These are phyloP conservation scores for Neopestalotiopsis sp. DNA, from an alignment of 2,329 filamentous ascomycete genomes.

Conservation along the genomic window DNA sequence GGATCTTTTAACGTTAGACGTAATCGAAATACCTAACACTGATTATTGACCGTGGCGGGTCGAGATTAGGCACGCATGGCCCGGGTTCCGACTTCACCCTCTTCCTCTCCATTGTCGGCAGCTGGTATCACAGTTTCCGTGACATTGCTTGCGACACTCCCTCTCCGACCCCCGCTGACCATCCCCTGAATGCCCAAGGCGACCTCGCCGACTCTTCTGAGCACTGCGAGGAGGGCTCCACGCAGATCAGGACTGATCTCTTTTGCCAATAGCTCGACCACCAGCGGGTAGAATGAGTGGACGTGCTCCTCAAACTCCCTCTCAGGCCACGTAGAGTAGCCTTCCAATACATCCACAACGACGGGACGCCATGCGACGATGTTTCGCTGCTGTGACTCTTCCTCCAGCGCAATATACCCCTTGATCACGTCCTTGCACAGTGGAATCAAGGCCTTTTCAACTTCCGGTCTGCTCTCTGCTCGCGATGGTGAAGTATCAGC, in stretches of 20 bases:
- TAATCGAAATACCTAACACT: not conserved
- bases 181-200: constrained; percentile 63
- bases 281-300: constrained; percentile 82
- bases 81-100: constrained; percentile 23
- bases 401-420: constrained; percentile 84
- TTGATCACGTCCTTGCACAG: constrained; percentile 93
- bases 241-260: constrained; percentile 84
- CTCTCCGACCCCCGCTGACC: constrained; percentile 42
- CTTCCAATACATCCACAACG: constrained; percentile 94
- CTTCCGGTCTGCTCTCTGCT: constrained; percentile 78
- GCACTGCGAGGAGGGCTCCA: constrained; percentile 75
- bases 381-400: constrained; percentile 96
- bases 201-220: constrained; percentile 84
- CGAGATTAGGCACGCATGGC: not conserved
- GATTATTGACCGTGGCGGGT: not conserved
- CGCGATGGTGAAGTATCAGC: constrained; percentile 86
- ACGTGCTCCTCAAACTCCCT: constrained; percentile 83
- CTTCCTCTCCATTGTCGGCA: constrained; percentile 18
- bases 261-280: constrained; percentile 80
- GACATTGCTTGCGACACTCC: constrained; percentile 45
- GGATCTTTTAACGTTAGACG: not conserved
- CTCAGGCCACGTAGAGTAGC: constrained; percentile 83
- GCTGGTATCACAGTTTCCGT: constrained; percentile 21
- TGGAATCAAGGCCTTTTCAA: constrained; percentile 90
- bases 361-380: constrained; percentile 97